Evolutionary conservation across 1,139 yeast genomes (phyloP), one percentile per base, ranked within the genome.

Genomic region (Pichia cactophila): DNA sequence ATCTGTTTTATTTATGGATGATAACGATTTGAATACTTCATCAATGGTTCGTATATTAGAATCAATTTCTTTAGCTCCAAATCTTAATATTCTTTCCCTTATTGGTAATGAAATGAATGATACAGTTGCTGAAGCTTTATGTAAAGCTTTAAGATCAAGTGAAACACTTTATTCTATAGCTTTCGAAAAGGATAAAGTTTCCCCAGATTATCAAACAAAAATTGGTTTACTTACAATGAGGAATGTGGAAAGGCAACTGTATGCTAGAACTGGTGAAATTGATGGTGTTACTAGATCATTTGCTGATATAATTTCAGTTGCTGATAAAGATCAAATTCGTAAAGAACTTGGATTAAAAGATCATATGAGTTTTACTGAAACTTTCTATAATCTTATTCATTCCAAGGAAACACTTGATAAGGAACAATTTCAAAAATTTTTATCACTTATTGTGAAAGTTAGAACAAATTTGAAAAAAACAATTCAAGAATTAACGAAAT

Each of bases 141-240:
- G 87, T 57, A 76, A 83, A 10, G 83, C 95, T 1, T 81, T 86
- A 4, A 82, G 83, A 60, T 68, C 74, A 36, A 83, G 94, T 0
- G 70, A 70, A 33, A 73, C 85, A 5, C 70, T 90, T 29, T 80
- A 80, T 56, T 80, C 84, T 2, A 68, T 90, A 47, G 95, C 87
- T 58, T 69, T 87, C 48, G 95, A 88, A 61, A 77, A 79, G 56
- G 85, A 78, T 46, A 66, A 75, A 52, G 75, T 87, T 50, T 78
- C 86, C 17, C 63, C 65, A 35, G 71, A 74, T 43, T 70, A 77
- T 54, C 80, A 73, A 57, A 83, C 82, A 51, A 74, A 74, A 54
- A 72, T 83, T 47, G 86, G 88, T 1, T 66, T 84, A 40, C 79
- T 81, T 58, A 75, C 86, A 2, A 82, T 85, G 80, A 75, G 81